phyloP scores from a whole-genome alignment of 208 protist species.

The Trypanosomatidae sp. region DNA sequence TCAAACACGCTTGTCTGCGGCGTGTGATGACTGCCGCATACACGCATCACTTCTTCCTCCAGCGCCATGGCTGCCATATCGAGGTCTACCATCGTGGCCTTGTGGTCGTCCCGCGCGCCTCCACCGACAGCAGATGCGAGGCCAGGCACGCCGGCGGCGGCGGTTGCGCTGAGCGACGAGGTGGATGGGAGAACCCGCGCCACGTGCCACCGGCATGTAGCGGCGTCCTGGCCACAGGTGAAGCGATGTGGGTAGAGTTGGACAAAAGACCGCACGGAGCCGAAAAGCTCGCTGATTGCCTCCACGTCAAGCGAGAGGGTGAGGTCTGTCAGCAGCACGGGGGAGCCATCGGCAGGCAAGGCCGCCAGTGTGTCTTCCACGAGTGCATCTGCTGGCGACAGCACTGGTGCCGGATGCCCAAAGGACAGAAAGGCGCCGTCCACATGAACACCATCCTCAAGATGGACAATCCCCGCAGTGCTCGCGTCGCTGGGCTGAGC shows the following conservation, averaged over 20 bases:
- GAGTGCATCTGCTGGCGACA: slow-evolving; percentile 15
- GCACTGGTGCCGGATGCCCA: not conserved
- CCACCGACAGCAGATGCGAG: not conserved
- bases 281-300: slow-evolving; percentile 43
- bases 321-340: slow-evolving; percentile 54
- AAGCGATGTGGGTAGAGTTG: slow-evolving; percentile 52
- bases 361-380: slow-evolving; percentile 37
- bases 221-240: slow-evolving; percentile 18
- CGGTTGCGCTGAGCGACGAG: not conserved
- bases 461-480: not conserved
- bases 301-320: slow-evolving; percentile 56
- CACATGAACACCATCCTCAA: not conserved
- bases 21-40: not conserved
- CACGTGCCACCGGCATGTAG: slow-evolving; percentile 46
- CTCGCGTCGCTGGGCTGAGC: not conserved
- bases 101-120: not conserved
- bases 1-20: not conserved
- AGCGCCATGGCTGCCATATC: slow-evolving; percentile 25
- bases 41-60: slow-evolving; percentile 19
- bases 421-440: not conserved
- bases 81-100: not conserved
- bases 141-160: not conserved
- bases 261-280: slow-evolving; percentile 59
- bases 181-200: not conserved
- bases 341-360: slow-evolving; percentile 52